These are phyloP conservation scores for Sarocladiaceae sp. DNA, from an alignment of 2,329 filamentous ascomycete species.

Conservation along the genomic window DNA sequence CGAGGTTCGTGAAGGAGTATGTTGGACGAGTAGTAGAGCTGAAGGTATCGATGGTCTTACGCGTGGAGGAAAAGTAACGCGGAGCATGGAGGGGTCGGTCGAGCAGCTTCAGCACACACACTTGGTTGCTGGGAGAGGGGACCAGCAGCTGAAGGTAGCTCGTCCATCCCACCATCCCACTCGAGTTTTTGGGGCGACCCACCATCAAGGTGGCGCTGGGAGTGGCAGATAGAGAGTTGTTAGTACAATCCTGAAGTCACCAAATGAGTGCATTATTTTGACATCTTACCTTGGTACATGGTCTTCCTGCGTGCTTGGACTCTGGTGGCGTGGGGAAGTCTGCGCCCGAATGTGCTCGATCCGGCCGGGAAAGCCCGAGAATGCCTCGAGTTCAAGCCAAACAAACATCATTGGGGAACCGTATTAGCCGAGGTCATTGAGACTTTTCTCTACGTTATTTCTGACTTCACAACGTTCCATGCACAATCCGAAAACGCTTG, in stretches of 20 bases:
- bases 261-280: no score
- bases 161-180: constrained; percentile 4
- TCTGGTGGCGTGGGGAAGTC: neutral
- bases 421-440: neutral
- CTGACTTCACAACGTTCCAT: no score
- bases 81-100: constrained; percentile 7
- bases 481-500: no score
- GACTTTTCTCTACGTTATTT: neutral
- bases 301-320: no score
- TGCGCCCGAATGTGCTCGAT: neutral
- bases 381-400: no score
- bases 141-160: neutral
- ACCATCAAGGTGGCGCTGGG: no score
- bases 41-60: constrained; percentile 3
- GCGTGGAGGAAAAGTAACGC: constrained; percentile 8
- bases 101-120: neutral
- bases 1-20: constrained; percentile 10
- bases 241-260: no score
- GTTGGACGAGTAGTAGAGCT: neutral
- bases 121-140: neutral
- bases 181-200: constrained; percentile 1
- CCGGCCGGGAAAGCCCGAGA: neutral
- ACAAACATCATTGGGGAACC: neutral
- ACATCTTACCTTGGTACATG: no score
- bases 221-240: no score